Base-by-base conservation (phyloP, 2,329 filamentous ascomycete species). In the Penicillium sclerotiorum region DNA sequence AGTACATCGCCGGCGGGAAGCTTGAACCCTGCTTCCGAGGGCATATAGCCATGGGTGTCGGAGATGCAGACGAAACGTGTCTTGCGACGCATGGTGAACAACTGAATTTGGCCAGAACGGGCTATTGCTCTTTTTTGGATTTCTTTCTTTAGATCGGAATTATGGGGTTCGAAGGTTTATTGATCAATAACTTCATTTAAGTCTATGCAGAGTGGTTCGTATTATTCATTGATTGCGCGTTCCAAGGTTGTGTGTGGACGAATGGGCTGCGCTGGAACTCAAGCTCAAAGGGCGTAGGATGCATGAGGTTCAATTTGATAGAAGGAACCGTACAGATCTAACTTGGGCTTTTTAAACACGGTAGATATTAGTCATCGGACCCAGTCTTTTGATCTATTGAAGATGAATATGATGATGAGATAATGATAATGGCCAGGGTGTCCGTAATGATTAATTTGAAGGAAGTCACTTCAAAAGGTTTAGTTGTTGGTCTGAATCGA, bases 21-120 rank as follows among this genome's bases (percentile, higher is more conserved):
- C 52, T 75, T 79, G 57, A 74, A 78, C n/a, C 67, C 71, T 39
- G 71, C 75, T 52, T 76, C 68, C 11, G 65, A 65, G 12, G 80
- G 79, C 4, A 73, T 73, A 47, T 78, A 75, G 49, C 76, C 78
- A 60, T 84, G 80, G 15, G 81, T 84, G 63, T 84, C 81, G 3
- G 81, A 83, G 48, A 84, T 73, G 65, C 80, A 83, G 23, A 84
- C 78, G 37, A 84, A 75, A 51, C 80, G 76, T 38, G 79, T 78
- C 52, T 70, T 77, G 50, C 59, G 67, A 38, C 47, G 58, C 63
- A 68, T 68, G 21, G 28, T 46, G 27, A 18, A 43, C 47, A 12
- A 36, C 30, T 4, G 12, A 11, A 9, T 30, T 21, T 17, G 15
- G 33, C 33, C 11, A 8, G 15, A 36, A n/a, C 12, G 8, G 33